Conservation (phyloP, 2,329 filamentous ascomycete species). For the Scorias spongiosa region DNA sequence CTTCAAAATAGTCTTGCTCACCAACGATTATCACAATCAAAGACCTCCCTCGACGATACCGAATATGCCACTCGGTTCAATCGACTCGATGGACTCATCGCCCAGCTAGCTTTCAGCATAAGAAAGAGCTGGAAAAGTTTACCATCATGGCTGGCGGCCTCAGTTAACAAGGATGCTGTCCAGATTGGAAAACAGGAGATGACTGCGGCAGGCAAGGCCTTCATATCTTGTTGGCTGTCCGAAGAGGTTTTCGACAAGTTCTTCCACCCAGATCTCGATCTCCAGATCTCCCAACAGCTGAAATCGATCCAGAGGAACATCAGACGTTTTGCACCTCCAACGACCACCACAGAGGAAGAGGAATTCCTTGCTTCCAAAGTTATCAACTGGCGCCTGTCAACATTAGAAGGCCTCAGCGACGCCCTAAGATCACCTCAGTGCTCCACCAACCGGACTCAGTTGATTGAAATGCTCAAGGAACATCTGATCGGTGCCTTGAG, state of each 20-base stretch:
- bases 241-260: conserved; percentile 83
- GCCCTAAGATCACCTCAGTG: conserved; percentile 51
- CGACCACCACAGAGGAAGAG: conserved; percentile 70
- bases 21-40: conserved; percentile 84
- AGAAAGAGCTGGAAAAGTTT: conserved; percentile 82
- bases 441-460: conserved; percentile 47
- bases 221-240: conserved; percentile 78
- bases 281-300: conserved; percentile 57
- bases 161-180: conserved; percentile 72
- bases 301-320: conserved; percentile 84
- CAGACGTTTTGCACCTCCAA: conserved; percentile 56
- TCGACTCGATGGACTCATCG: conserved; percentile 82
- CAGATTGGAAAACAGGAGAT: conserved; percentile 90
- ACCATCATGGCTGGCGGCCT: conserved; percentile 63
- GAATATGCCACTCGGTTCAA: conserved; percentile 85
- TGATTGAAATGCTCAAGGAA: conserved; percentile 43
- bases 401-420: conserved; percentile 74
- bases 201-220: conserved; percentile 82
- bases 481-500: conserved; percentile 56
- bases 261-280: conserved; percentile 81
- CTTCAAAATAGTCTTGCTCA: conserved; percentile 96
- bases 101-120: conserved; percentile 89
- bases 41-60: conserved; percentile 86
- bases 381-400: conserved; percentile 84
- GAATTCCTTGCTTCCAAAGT: conserved; percentile 79